Evolutionary conservation across 805 yeast species (phyloP).

Genomic region (Tetrapisispora nanseiensis): DNA sequence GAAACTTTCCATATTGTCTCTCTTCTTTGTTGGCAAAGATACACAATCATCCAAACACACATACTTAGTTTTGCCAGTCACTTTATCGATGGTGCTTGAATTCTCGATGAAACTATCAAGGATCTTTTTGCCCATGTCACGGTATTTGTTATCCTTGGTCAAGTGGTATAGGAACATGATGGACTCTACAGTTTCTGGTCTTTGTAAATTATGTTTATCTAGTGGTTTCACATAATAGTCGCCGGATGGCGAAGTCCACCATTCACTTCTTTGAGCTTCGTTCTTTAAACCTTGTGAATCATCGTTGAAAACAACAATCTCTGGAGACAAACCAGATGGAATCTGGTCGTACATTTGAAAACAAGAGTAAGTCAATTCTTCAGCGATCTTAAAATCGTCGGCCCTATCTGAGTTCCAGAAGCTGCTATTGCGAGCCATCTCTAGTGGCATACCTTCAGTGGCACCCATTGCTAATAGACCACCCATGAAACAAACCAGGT

Average conservation of each 20-base stretch:
- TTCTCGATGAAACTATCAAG: constrained; percentile 59
- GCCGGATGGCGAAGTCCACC: constrained; percentile 28
- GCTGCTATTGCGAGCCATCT: constrained; percentile 44
- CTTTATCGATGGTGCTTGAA: constrained; percentile 36
- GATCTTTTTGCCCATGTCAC: constrained; percentile 86
- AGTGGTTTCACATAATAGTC: constrained; percentile 62
- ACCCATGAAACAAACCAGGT: constrained; percentile 83
- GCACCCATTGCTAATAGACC: constrained; percentile 86
- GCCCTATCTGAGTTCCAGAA: constrained; percentile 52
- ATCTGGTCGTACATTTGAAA: constrained; percentile 71
- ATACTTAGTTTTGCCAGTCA: constrained; percentile 29
- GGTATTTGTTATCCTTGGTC: constrained; percentile 70
- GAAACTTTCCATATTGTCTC: constrained; percentile 81
- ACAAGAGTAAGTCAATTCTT: constrained; percentile 70
- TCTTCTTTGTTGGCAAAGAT: constrained; percentile 37
- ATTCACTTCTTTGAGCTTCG: constrained; percentile 5
- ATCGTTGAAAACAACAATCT: constrained; percentile 76
- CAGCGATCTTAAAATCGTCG: constrained; percentile 57
- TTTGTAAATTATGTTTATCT: constrained; percentile 78
- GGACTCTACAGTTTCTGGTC: constrained; percentile 92
- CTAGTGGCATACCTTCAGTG: constrained; percentile 53
- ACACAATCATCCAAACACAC: constrained; percentile 63
- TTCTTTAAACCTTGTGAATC: constrained; percentile 10
- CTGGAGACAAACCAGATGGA: constrained; percentile 79
- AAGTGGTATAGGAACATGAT: constrained; percentile 69